Base-by-base conservation (phyloP, 345 rosid genomes). In the Theobroma cacao region DNA sequence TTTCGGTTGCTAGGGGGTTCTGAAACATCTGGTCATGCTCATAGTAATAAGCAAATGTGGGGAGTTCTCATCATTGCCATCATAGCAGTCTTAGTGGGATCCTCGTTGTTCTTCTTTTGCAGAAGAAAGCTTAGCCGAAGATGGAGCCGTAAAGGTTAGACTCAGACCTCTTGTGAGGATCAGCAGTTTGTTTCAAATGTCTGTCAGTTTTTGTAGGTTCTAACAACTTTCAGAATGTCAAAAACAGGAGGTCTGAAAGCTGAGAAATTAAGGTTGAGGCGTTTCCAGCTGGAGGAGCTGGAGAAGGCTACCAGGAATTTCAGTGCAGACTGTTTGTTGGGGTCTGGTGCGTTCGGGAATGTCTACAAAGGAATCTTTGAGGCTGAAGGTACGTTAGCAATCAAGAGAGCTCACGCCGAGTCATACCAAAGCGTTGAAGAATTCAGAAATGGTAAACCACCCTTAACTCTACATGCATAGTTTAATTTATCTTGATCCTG, bases 301-400 rank as follows among this genome's bases (percentile, higher is more conserved):
- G 26, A 52, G 71, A 86, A 66, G 78, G 95, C 88, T 18, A 88
- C 92, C 10, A 50, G 83, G 41, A 77, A 79, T 65, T 91, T 88
- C 63, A 85, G 91, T 52, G 43, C 82, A n/a, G 89, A 88, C 12
- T 85, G 85, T 73, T 28, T 91, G 78, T 47, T 89, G 79, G 92
- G 95, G 8, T 85, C 79, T 15, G 92, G 93, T 30, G 92, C 85
- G 40, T 91, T 84, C 52, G 90, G 90, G 1, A 87, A 86, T 75
- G 91, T 88, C 1, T 89, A 88, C 68, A 84, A 79, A 69, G 95
- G 91, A 43, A 77, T 53, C 8, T 88, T 88, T 56, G 86, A 80
- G 4, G 74, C 14, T 3, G 85, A 87, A 47, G 87, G 83, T 34
- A 81, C 60, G 3, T 79, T 89, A 47, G 95, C 93, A 31, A 88